A percentile compares a stretch with the other conserved stretches of the same genome.
phyloP scores from a whole-genome alignment of 805 yeast genomes.

The Starmerella asiatica region DNA sequence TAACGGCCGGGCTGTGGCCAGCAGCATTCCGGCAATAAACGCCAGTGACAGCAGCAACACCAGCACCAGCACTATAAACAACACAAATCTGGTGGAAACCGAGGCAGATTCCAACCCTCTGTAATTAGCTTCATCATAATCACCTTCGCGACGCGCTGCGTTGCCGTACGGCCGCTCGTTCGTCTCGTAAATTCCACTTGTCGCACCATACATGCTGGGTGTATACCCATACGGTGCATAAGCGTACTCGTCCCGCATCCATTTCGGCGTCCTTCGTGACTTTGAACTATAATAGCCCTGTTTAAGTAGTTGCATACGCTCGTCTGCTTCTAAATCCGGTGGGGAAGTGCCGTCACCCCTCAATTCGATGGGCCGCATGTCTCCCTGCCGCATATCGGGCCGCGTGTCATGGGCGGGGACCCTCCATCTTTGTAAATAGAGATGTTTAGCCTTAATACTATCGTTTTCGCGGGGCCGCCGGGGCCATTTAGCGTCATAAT shows the following conservation, averaged over 20 bases:
- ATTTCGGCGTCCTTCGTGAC: constrained; percentile 1
- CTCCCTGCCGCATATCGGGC: too few species aligned
- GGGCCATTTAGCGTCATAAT: not conserved
- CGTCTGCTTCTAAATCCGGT: constrained; percentile 1
- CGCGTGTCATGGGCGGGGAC: constrained; percentile 1
- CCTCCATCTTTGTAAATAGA: constrained; percentile 22
- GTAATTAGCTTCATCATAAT: not conserved
- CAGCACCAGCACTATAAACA: constrained; percentile 15
- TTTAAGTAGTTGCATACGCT: constrained; percentile 10
- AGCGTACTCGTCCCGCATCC: not conserved
- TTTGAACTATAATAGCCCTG: constrained; percentile 11
- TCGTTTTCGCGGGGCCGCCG: constrained; percentile 12
- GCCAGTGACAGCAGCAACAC: constrained; percentile 36
- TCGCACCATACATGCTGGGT: not conserved
- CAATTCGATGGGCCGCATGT: not conserved
- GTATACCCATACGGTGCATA: too few species aligned
- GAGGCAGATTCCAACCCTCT: constrained; percentile 5
- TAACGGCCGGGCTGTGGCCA: constrained; percentile 78
- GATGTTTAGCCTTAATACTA: constrained; percentile 20
- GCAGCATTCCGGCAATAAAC: constrained; percentile 65
- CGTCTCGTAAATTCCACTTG: too few species aligned
- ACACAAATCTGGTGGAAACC: constrained; percentile 4
- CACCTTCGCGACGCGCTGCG: not conserved
- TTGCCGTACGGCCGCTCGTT: not conserved
- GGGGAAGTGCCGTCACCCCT: too few species aligned